Conservation (phyloP, 164 flowering plant genomes). For the Nelumbo lutea region DNA sequence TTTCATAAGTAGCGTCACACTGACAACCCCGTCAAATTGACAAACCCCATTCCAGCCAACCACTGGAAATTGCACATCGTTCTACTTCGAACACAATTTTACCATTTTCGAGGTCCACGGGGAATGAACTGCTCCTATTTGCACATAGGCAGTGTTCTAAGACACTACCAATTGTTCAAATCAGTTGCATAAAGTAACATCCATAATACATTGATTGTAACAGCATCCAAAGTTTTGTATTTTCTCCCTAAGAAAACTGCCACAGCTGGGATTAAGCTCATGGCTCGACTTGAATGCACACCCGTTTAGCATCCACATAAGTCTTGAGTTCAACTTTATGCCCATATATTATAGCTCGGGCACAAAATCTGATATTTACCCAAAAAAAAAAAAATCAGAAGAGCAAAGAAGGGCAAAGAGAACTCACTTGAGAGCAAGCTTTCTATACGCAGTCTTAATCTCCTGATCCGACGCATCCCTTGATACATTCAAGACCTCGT, state of each 20-base stretch:
- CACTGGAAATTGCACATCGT: not conserved
- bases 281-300: not conserved
- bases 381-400: not conserved
- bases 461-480: conserved; percentile 88
- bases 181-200: not conserved
- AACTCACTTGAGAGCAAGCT: conserved; percentile 89
- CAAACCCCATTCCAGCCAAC: not conserved
- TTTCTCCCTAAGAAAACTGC: not conserved
- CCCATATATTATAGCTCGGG: not conserved
- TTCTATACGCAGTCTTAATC: conserved; percentile 86
- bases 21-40: too few species aligned
- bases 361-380: not conserved
- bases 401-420: not conserved
- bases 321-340: not conserved
- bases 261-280: not conserved
- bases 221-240: not conserved
- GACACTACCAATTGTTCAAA: not conserved
- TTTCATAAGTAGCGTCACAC: too few species aligned
- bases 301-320: not conserved
- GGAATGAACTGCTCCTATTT: not conserved
- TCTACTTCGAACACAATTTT: not conserved
- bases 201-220: not conserved
- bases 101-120: not conserved
- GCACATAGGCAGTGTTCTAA: not conserved
- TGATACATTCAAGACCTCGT: conserved; percentile 76